A percentile compares a stretch with the other conserved stretches of the same genome.
Evolutionary conservation across 2,329 filamentous ascomycete species (phyloP).

Genomic region (Knufia fluminis): DNA sequence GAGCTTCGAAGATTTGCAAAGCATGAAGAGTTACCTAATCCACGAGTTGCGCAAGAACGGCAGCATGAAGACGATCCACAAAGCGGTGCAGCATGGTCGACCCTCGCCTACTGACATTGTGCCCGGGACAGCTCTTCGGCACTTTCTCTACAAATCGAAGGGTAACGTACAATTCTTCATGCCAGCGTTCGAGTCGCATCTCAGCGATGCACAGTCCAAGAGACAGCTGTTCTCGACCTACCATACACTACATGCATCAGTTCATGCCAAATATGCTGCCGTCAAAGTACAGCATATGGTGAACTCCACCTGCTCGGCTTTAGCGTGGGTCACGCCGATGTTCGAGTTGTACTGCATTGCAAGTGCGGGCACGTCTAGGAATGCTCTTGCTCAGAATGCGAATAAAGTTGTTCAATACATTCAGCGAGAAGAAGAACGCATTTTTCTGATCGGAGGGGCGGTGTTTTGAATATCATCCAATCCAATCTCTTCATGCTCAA

Average conservation of each 20-base stretch:
- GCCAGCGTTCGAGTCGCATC: slow-evolving; percentile 67
- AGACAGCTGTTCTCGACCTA: slow-evolving; percentile 69
- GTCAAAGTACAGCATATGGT: slow-evolving; percentile 79
- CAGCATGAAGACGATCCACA: slow-evolving; percentile 63
- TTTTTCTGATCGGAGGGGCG: slow-evolving; percentile 97
- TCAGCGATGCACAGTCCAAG: slow-evolving; percentile 30
- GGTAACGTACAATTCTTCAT: slow-evolving; percentile 94
- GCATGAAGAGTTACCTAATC: slow-evolving; percentile 55
- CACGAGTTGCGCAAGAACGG: slow-evolving; percentile 67
- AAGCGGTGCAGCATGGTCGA: slow-evolving; percentile 62
- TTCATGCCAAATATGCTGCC: slow-evolving; percentile 77
- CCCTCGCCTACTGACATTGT: slow-evolving; percentile 65
- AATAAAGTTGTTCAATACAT: slow-evolving; percentile 90
- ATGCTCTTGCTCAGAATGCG: slow-evolving; percentile 69
- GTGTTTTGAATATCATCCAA: slow-evolving; percentile 48
- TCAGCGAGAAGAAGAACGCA: slow-evolving; percentile 77
- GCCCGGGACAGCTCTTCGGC: slow-evolving; percentile 68
- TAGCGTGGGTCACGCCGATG: slow-evolving; percentile 82
- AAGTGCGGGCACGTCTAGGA: slow-evolving; percentile 54
- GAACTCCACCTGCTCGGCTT: slow-evolving; percentile 58
- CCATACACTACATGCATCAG: slow-evolving; percentile 68
- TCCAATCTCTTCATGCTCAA: background rate
- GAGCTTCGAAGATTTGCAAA: slow-evolving; percentile 80
- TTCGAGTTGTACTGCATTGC: slow-evolving; percentile 97
- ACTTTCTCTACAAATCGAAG: slow-evolving; percentile 93